These are phyloP conservation scores for Globisporangium cylindrosporum DNA, from an alignment of 352 stramenopile genomes.

Conservation along the genomic window DNA sequence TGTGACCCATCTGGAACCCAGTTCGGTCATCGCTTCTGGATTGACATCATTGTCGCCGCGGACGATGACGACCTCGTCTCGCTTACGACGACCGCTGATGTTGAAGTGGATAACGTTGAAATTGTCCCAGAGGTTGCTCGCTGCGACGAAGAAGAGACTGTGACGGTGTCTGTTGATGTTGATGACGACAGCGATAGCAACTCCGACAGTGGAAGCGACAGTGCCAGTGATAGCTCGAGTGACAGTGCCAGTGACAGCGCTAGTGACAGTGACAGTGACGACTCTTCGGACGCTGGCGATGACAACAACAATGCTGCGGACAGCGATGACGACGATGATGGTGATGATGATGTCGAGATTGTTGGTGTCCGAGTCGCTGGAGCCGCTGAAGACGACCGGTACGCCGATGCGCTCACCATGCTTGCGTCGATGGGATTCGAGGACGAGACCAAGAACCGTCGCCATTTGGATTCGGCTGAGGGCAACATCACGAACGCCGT, in stretches of 20 bases:
- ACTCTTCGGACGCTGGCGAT: slow-evolving; percentile 3
- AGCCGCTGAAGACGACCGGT: slow-evolving; percentile 19
- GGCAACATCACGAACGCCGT: slow-evolving; percentile 52
- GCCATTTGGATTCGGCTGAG: slow-evolving; percentile 35
- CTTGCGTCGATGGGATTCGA: slow-evolving; percentile 64
- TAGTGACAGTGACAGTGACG: neutral
- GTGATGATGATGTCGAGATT: slow-evolving; percentile 40
- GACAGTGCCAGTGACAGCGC: slow-evolving; percentile 1
- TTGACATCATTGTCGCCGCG: slow-evolving; percentile 71
- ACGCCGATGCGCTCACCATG: slow-evolving; percentile 36
- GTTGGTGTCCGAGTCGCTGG: slow-evolving; percentile 17
- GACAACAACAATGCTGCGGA: neutral
- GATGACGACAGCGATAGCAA: neutral
- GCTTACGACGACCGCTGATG: slow-evolving; percentile 12
- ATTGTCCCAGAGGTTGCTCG: neutral
- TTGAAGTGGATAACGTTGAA: slow-evolving; percentile 2
- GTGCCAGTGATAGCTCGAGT: slow-evolving; percentile 24
- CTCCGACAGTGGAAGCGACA: slow-evolving; percentile 18
- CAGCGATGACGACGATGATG: neutral
- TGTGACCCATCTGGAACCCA: slow-evolving; percentile 71
- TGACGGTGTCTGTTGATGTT: neutral
- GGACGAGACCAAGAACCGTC: slow-evolving; percentile 44
- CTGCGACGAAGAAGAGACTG: slow-evolving; percentile 7
- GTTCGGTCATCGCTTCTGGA: slow-evolving; percentile 88
- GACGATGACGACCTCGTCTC: slow-evolving; percentile 20